Evolutionary conservation across 192 early-diverging fungal genomes (phyloP).

Genomic region (Coemansia sp.): DNA sequence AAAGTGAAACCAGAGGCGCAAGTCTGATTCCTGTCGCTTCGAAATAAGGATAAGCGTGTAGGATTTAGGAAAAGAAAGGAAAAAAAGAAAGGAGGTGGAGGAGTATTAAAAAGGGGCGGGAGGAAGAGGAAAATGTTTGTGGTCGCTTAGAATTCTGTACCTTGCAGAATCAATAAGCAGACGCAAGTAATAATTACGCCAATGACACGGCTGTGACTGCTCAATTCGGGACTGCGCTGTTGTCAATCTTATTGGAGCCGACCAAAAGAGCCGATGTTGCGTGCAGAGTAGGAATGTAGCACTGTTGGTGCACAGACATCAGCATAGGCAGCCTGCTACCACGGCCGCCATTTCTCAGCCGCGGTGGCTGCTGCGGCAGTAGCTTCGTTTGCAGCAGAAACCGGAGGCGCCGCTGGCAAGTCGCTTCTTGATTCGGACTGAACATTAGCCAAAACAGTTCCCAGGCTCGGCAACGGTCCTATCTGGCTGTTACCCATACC

Average conservation of each 20-base stretch:
- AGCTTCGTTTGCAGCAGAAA: slow-evolving; percentile 13
- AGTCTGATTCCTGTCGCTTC: not conserved
- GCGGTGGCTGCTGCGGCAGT: not conserved
- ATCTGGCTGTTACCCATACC: slow-evolving; percentile 10
- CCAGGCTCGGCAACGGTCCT: slow-evolving; percentile 46
- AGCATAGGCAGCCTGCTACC: slow-evolving; percentile 14
- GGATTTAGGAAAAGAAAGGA: not conserved
- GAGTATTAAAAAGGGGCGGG: not conserved
- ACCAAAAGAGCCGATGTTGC: not conserved
- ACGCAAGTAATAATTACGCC: not conserved
- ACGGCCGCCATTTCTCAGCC: slow-evolving; percentile 52
- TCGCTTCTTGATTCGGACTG: slow-evolving; percentile 8
- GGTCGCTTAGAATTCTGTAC: not conserved
- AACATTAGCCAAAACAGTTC: slow-evolving; percentile 35
- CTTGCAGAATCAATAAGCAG: not conserved
- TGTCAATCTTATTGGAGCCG: slow-evolving; percentile 2
- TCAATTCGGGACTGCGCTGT: no score
- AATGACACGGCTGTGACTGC: no score
- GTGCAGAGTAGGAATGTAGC: not conserved
- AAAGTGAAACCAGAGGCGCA: slow-evolving; percentile 1
- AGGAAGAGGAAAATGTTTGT: not conserved
- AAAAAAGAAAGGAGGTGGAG: not conserved
- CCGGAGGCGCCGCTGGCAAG: not conserved
- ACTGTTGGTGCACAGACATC: not conserved
- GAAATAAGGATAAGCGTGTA: not conserved